Evolutionary conservation across 2,329 filamentous ascomycete species (phyloP).

Genomic region (Cladosporium oxysporum): DNA sequence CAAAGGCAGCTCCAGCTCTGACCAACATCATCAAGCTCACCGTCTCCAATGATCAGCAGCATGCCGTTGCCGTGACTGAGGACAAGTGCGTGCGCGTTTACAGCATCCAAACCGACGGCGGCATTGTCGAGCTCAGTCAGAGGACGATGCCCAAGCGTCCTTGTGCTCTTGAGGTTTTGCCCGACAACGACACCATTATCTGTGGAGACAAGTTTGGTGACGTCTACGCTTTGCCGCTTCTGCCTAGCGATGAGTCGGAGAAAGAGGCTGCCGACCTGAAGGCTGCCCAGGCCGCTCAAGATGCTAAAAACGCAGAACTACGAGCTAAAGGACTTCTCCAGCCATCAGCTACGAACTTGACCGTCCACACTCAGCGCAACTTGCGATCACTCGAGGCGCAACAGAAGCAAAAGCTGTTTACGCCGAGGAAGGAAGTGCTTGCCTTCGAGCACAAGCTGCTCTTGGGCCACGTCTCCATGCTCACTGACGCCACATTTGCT

Average conservation of each 20-base stretch:
- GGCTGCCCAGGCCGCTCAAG: conserved; percentile 25
- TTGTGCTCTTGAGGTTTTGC: conserved; percentile 70
- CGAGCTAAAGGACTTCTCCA: conserved; percentile 41
- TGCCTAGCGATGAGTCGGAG: conserved; percentile 42
- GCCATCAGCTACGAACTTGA: conserved; percentile 58
- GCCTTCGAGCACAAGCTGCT: conserved; percentile 75
- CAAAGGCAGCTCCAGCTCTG: conserved; percentile 6
- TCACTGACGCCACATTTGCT: conserved; percentile 70
- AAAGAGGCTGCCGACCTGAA: conserved; percentile 33
- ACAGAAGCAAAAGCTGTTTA: conserved; percentile 46
- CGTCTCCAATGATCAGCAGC: conserved; percentile 62
- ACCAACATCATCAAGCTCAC: conserved; percentile 71
- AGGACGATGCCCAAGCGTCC: conserved; percentile 90
- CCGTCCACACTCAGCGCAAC: conserved; percentile 65
- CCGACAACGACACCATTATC: conserved; percentile 71
- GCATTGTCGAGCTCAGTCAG: conserved; percentile 67
- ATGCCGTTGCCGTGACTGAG: conserved; percentile 79
- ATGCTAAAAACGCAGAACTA: conserved; percentile 24
- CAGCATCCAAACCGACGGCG: conserved; percentile 61
- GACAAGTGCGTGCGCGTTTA: conserved; percentile 91
- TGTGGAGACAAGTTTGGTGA: conserved; percentile 96
- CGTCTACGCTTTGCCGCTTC: conserved; percentile 82
- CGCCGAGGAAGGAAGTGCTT: conserved; percentile 48
- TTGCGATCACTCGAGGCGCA: conserved; percentile 59
- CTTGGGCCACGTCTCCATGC: conserved; percentile 92